A percentile compares a stretch with the other conserved stretches of the same genome.
phyloP scores from a whole-genome alignment of 2,329 filamentous ascomycete species.

The Xylariaceae sp. region DNA sequence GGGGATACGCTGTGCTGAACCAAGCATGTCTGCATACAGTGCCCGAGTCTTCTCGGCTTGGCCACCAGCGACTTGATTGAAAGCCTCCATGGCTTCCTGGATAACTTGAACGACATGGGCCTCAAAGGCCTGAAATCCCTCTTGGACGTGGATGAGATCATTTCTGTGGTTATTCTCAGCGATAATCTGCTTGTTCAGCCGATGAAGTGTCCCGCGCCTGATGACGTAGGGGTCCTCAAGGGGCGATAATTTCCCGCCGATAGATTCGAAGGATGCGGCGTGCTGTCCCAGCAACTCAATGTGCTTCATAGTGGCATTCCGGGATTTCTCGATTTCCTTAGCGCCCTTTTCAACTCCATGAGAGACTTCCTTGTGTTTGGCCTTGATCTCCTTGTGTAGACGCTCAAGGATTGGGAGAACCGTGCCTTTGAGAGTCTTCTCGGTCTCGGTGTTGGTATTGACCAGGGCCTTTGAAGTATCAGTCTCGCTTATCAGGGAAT shows the following conservation, averaged over 20 bases:
- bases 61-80: constrained; percentile 73
- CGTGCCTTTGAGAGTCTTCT: constrained; percentile 80
- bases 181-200: constrained; percentile 82
- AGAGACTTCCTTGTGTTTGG: constrained; percentile 85
- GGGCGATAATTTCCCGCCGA: constrained; percentile 65
- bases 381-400: constrained; percentile 93
- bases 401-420: constrained; percentile 86
- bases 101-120: constrained; percentile 76
- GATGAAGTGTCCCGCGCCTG: constrained; percentile 73
- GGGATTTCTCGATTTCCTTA: constrained; percentile 89
- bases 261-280: constrained; percentile 73
- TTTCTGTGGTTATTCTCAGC: constrained; percentile 96
- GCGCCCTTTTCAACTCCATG: constrained; percentile 76
- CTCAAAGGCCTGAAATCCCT: constrained; percentile 84
- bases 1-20: constrained; percentile 70
- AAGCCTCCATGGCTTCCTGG: constrained; percentile 76
- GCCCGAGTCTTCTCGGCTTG: constrained; percentile 78
- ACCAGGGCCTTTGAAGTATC: constrained; percentile 62
- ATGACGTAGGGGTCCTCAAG: constrained; percentile 84
- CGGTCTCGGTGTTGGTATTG: constrained; percentile 85
- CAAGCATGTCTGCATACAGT: constrained; percentile 80
- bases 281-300: constrained; percentile 91
- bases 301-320: constrained; percentile 84
- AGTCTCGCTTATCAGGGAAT: background rate
- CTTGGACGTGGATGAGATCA: constrained; percentile 87